Base-by-base conservation (phyloP, 2,329 filamentous ascomycete species). In the Tolypocladium paradoxum region DNA sequence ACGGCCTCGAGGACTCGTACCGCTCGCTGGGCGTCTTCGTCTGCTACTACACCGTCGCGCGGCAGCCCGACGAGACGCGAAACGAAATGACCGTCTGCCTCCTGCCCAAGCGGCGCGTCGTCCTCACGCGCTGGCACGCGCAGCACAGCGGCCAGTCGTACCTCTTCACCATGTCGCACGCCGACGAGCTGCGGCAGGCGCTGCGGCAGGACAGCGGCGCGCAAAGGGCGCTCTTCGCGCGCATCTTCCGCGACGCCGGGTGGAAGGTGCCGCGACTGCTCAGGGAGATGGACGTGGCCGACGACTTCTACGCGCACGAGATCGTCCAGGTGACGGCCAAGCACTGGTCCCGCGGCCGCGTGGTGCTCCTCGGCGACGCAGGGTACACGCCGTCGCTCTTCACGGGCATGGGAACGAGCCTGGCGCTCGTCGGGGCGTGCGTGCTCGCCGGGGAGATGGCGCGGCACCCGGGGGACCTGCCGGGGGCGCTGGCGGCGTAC, bases 351-450 rank as follows among this genome's bases (percentile, higher is more conserved):
- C 64, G 62, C 5, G 70, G 64, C 3, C 50, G 62, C n/a, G 71
- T 77, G 8, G 70, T 70, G 0, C 61, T 77, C 0, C 50, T 80
- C 0, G 77, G 76, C 5, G 77, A 82, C 54, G 74, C 78, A 18
- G 76, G 64, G 2, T 74, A 74, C 56, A 72, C 68, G 24, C 73
- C 75, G 0, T 73, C 73, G 0, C 70, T 71, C 2, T 56, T 73
- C 7, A 74, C 73, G 0, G 77, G 77, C 0, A 72, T 76, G 66
- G 76, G 76, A 16, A 77, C 75, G 2, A 72, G 68, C 3, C 56
- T 70, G 4, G 73, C 73, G 2, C 55, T 80, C 24, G 60, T 71
- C 1, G 72, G 72, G 2, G 78, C 75, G 1, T 79, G 79, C 57
- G 65, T 76, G 0, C 68, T 82, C 1, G 77, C 77, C 0, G 75